These are phyloP conservation scores for Ceratocystis lukuohia DNA, from an alignment of 2,329 filamentous ascomycete genomes.

Conservation along the genomic window DNA sequence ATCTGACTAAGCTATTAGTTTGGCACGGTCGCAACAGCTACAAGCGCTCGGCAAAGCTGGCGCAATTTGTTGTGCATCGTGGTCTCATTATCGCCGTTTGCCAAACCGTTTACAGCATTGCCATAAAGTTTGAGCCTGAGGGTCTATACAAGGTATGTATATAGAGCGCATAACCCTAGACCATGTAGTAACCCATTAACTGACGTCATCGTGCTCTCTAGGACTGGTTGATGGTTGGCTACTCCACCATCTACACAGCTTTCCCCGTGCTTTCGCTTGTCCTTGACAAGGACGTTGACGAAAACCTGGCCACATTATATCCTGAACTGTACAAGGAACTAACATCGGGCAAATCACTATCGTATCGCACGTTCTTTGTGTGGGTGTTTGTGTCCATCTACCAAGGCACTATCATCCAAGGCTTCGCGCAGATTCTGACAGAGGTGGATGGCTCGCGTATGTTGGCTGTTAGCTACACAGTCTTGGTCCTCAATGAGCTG, in stretches of 20 bases:
- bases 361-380: constrained; percentile 88
- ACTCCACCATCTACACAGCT: constrained; percentile 92
- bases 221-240: constrained; percentile 94
- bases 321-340: constrained; percentile 96
- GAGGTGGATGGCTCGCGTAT: constrained; percentile 61
- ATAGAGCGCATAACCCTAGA: not conserved
- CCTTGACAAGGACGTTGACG: constrained; percentile 88
- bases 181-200: not conserved
- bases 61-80: constrained; percentile 95
- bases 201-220: constrained; percentile 26
- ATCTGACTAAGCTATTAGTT: constrained; percentile 90
- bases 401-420: constrained; percentile 89
- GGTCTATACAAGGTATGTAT: constrained; percentile 63
- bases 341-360: constrained; percentile 74
- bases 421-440: constrained; percentile 78
- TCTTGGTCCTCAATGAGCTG: constrained; percentile 83
- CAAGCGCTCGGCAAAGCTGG: constrained; percentile 87
- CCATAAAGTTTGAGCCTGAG: constrained; percentile 81
- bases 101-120: constrained; percentile 95
- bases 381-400: constrained; percentile 95
- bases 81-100: constrained; percentile 90
- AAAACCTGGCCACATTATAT: constrained; percentile 84
- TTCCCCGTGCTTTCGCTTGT: constrained; percentile 85
- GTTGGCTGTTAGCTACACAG: constrained; percentile 84
- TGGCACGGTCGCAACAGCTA: constrained; percentile 98